Base-by-base conservation (phyloP, 2,329 filamentous ascomycete species). In the Sporothrix pallida region DNA sequence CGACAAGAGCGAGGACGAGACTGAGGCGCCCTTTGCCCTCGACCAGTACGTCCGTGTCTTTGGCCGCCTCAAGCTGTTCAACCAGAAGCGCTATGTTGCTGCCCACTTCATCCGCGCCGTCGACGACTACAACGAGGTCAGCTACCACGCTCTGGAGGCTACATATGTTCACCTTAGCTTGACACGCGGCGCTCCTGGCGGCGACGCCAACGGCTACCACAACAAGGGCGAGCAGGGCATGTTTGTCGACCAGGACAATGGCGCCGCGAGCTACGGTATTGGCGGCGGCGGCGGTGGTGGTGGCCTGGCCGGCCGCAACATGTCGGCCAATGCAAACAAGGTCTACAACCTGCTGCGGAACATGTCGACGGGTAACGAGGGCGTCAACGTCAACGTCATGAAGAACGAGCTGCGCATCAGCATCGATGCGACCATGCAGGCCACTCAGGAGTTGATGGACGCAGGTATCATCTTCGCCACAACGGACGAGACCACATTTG, bases 101-200 rank as follows among this genome's bases (percentile, higher is more conserved):
- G 92, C 94, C 58, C 91, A 95, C 82, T 89, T 93, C 78, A 91
- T 99, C 76, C 91, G 94, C 72, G 90, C 92, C 3, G 85, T 98
- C 72, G 85, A 87, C 72, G 93, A 98, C 82, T 92, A 92, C 84
- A 97, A 99, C 84, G 96, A 99, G 86, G 88, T 98, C 81, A 92
- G 92, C 80, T 97, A 94, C 81, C 96, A 98, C 83, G 83, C 98
- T 77, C 89, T 99, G 71, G 95, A 99, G 84, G 92, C 94, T 37
- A 93, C 94, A 6, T 93, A 92, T 74, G 92, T 97, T 69, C 96
- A 99, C 84, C 85, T 99, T 70, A 91, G 91, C 83, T 92, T 94
- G 81, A 93, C 91, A 15, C 88, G 90, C 62, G 95, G 94, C 0
- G 88, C 90, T 3, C 85, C 80, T 82, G 85, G 81, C 63, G 79